Conservation (phyloP, 768 basidiomycete genomes). For the Lactifluus rugatus region DNA sequence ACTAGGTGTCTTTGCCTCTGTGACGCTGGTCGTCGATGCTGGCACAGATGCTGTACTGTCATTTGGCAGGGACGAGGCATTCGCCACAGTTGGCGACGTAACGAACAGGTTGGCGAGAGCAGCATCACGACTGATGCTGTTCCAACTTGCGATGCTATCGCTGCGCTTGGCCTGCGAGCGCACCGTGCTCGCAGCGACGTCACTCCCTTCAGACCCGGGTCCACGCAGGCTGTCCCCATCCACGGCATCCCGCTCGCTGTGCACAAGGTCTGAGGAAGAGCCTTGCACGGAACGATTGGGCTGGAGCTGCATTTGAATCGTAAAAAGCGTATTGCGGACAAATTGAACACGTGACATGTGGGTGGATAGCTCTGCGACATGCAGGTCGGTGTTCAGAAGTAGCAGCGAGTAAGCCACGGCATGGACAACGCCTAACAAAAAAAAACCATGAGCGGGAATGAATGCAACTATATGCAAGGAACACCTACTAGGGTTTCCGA, state of each 20-base stretch:
- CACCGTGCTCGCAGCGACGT: constrained; percentile 28
- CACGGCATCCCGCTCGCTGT: constrained; percentile 54
- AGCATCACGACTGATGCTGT: constrained; percentile 59
- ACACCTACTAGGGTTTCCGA: constrained; percentile 72
- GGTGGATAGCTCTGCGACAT: constrained; percentile 80
- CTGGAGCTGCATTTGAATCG: constrained; percentile 72
- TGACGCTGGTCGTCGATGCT: constrained; percentile 37
- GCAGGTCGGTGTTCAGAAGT: constrained; percentile 92
- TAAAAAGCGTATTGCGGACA: constrained; percentile 80
- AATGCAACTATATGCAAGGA: constrained; percentile 5
- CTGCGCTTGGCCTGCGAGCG: constrained; percentile 58
- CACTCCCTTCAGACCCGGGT: constrained; percentile 49
- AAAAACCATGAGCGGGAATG: neutral
- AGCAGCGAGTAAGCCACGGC: constrained; percentile 88
- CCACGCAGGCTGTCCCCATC: constrained; percentile 45
- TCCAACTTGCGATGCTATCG: constrained; percentile 79
- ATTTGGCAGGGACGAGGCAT: constrained; percentile 32
- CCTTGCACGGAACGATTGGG: constrained; percentile 38
- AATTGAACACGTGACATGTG: constrained; percentile 93
- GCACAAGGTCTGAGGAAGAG: constrained; percentile 53
- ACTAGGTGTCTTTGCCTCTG: constrained; percentile 29
- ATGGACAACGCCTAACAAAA: constrained; percentile 73
- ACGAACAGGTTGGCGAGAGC: constrained; percentile 26
- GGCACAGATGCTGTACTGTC: constrained; percentile 54
- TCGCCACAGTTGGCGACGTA: constrained; percentile 21